Percentiles rank a stretch among this genome's conserved stretches.
These are phyloP conservation scores for Neonectria faginata DNA, from an alignment of 2,329 filamentous ascomycete species.

Conservation along the genomic window DNA sequence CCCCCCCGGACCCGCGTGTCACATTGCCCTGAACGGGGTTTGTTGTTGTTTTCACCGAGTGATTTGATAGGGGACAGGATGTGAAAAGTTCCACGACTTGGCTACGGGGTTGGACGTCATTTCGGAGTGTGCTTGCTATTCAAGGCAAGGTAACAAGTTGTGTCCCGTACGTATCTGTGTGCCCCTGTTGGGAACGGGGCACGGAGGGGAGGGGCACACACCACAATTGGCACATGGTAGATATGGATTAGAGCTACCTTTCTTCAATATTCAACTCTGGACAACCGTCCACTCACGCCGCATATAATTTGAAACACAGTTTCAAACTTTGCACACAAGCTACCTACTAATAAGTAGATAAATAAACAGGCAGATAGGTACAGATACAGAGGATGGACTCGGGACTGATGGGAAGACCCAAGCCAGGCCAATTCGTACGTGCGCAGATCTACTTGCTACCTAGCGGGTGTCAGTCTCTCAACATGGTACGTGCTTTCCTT, in stretches of 20 bases:
- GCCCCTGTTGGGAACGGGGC: background rate
- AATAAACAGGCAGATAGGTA: no score
- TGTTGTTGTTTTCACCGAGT: background rate
- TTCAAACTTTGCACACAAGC: background rate
- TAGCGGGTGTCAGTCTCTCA: constrained; percentile 6
- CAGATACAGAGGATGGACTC: no score
- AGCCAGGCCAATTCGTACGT: background rate
- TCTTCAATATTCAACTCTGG: background rate
- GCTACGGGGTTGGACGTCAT: background rate
- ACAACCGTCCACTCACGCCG: background rate
- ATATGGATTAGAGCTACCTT: background rate
- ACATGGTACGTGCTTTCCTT: background rate
- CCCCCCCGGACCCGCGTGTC: constrained; percentile 5
- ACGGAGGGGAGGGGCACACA: no score
- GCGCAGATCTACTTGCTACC: no score
- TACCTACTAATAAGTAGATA: no score
- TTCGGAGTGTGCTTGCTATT: background rate
- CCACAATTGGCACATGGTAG: background rate
- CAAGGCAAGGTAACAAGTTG: background rate
- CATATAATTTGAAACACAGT: background rate
- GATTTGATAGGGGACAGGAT: background rate
- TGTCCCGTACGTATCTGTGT: background rate
- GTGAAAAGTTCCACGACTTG: background rate
- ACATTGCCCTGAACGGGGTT: background rate
- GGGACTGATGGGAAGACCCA: background rate